Evolutionary conservation across 148 eudicot species (phyloP).

Genomic region (Cornus suecica): DNA sequence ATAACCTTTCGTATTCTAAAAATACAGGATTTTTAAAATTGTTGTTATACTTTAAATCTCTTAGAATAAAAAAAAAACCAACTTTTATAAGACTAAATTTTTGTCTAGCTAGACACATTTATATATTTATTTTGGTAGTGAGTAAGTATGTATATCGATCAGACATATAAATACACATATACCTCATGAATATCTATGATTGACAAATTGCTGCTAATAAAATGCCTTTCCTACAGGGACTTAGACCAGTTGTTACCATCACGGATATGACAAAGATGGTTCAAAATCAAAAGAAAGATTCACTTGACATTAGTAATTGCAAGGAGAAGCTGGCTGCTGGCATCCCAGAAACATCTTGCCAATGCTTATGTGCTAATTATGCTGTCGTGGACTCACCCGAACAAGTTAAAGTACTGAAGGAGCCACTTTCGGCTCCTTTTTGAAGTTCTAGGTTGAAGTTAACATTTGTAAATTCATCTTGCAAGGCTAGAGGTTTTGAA

Average conservation of each 20-base stretch:
- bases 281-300: neutral
- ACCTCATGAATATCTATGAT: neutral
- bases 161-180: too few relatives aligned
- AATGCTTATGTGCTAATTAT: slow-evolving; percentile 16
- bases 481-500: neutral
- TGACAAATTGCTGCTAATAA: neutral
- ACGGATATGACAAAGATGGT: slow-evolving; percentile 7
- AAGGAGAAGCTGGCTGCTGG: slow-evolving; percentile 2
- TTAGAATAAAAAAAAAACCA: too few relatives aligned
- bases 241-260: slow-evolving; percentile 11
- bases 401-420: slow-evolving; percentile 14
- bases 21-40: too few relatives aligned
- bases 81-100: too few relatives aligned
- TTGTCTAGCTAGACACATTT: too few relatives aligned
- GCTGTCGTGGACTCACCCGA: slow-evolving; percentile 16
- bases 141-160: too few relatives aligned
- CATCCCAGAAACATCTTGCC: slow-evolving; percentile 20
- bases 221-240: slow-evolving; percentile 18
- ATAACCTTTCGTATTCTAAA: too few relatives aligned
- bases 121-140: too few relatives aligned
- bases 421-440: slow-evolving; percentile 35
- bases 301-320: neutral
- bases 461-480: neutral
- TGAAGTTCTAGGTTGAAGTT: neutral
- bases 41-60: too few relatives aligned